Evolutionary conservation across 495 filamentous ascomycete species (phyloP), one percentile per base, ranked within the genome.

Genomic region (Podospora pseudopauciseta): DNA sequence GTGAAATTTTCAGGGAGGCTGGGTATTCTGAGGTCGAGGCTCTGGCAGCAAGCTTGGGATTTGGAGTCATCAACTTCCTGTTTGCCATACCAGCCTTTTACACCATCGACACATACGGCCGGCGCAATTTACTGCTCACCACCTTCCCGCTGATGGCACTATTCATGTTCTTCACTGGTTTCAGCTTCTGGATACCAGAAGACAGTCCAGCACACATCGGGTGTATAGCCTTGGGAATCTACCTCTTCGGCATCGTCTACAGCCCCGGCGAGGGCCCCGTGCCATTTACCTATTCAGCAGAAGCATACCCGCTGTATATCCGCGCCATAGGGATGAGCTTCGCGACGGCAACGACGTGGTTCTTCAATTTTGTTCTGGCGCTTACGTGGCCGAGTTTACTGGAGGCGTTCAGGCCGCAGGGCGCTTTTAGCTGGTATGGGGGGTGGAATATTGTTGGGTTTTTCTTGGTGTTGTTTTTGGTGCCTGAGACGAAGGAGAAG

Each of bases 31-130:
- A 82, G 0, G 80, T 85, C 28, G 72, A 77, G 6, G 89, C 92
- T 0, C 82, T 95, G 18, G 76, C 79, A 2, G 89, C 88, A 11
- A 92, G 89, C 15, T 78, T 95, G 3, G 92, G 91, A 6, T 92
- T 88, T 73, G 91, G 91, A 13, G 79, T 92, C n/a, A 85, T 92
- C 73, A 93, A 93, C 75, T 93, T 87, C 80, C 78, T 94, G 27
- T 92, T 93, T 67, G 89, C 90, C 4, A 83, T 93, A 15, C 91
- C 91, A 0, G 91, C 91, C 11, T 80, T 94, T 58, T 92, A 89
- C 75, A 92, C 90, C 4, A 94, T 94, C 67, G 91, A 94, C 74
- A 92, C 89, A 0, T 93, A 91, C 69, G 92, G 91, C n/a, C 88
- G 91, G 3, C 85, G 92, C 19, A 92, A 92, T 69, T 85, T 95